Conservation (phyloP, 768 basidiomycete genomes). For the Mycena haematopus region DNA sequence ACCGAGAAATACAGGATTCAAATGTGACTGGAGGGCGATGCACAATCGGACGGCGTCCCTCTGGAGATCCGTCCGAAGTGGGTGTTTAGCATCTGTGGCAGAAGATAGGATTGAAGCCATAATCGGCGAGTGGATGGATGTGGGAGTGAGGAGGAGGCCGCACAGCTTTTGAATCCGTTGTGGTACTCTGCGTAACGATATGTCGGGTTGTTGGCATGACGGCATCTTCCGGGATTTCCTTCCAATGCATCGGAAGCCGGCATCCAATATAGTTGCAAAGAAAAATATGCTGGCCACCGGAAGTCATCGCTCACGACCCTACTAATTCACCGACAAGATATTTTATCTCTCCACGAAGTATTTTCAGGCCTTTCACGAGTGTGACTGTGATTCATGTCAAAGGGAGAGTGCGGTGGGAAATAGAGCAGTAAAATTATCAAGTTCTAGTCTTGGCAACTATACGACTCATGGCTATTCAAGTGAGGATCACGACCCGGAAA, state of each 20-base stretch:
- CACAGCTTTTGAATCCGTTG: slow-evolving; percentile 23
- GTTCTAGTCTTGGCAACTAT: too few relatives aligned
- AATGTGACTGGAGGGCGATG: slow-evolving; percentile 24
- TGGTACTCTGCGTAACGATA: slow-evolving; percentile 7
- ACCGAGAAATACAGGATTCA: slow-evolving; percentile 14
- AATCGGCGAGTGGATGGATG: slow-evolving; percentile 13
- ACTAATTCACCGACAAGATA: background rate
- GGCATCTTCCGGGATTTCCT: slow-evolving; percentile 14
- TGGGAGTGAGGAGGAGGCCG: slow-evolving; percentile 14
- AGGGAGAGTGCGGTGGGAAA: background rate
- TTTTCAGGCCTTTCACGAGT: background rate
- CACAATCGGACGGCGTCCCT: slow-evolving; percentile 22
- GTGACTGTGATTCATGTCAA: background rate
- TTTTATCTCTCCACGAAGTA: background rate
- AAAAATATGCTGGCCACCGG: background rate
- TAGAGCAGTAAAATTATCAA: background rate
- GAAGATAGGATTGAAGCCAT: slow-evolving; percentile 7
- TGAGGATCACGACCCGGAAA: too few relatives aligned
- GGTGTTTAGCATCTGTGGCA: background rate
- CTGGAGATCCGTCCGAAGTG: slow-evolving; percentile 8
- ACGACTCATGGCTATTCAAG: too few relatives aligned
- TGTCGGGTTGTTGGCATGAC: slow-evolving; percentile 13
- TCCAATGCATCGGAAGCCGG: slow-evolving; percentile 1
- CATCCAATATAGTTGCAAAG: background rate
- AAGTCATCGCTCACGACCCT: background rate